Evolutionary conservation across 176 grass and related monocot genomes (phyloP), one percentile per base, ranked within the genome.

Genomic region (Raddia distichophylla): DNA sequence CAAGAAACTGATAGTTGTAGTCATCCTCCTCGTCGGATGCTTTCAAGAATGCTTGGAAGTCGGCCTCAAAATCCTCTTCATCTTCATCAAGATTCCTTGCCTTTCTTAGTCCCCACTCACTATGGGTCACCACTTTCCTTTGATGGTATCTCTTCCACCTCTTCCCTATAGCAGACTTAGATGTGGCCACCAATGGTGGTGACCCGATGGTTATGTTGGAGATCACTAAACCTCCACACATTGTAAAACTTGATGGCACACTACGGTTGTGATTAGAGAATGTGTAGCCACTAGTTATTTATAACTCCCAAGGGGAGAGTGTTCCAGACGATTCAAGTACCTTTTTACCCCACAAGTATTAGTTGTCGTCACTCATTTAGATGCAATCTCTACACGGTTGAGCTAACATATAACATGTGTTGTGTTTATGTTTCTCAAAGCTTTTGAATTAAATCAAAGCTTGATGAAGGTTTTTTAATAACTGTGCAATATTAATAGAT

Each of bases 61-160:
- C 75, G 6, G 85, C 80, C 56, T 91, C 89, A 15, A 77, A 91
- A 9, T 87, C 87, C 1, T 63, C 67, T 1, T 55, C 73, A 5
- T 67, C 73, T 6, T 62, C 69, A 34, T 74, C 37, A 0, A 51
- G 20, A 40, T 47, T 74, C 71, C 14, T 61, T 19, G 2, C 32
- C 62, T 53, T 65, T 49, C 71, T 87, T 60, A 7, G 35, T 3
- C 10, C 14, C 56, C 46, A 52, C 69, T 6, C 55, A 34, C 67
- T 55, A 52, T 10, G 50, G 70, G 43, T 77, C 45, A 19, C 48
- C 8, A 16, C n/a, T 57, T 47, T 79, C 2, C n/a, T 49, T 3
- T 46, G 67, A 45, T 19, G 34, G 33, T 73, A 54, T 64, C 8
- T 76, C 10, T 60, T 63, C 60, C 65, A 34, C 14, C 5, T 8